phyloP scores from a whole-genome alignment of 805 yeast species.

The Candida orba region DNA sequence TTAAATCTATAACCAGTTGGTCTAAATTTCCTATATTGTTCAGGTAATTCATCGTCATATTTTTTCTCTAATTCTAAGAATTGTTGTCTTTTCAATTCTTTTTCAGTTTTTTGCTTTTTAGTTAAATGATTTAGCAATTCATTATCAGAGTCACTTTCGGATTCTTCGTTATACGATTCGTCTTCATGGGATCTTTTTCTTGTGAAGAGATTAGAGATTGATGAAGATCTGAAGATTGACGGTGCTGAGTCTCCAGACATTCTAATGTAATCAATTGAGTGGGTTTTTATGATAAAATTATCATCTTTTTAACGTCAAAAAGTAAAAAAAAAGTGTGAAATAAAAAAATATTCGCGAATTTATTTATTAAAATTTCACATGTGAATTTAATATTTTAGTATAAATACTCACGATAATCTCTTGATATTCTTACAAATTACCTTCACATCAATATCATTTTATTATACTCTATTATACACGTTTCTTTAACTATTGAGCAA shows the following conservation, averaged over 20 bases:
- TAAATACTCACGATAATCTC: too few species aligned
- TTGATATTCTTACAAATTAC: too few species aligned
- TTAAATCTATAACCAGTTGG: constrained; percentile 76
- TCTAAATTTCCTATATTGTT: constrained; percentile 64
- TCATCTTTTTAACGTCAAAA: too few species aligned
- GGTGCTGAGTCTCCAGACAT: not conserved
- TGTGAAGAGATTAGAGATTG: constrained; percentile 5
- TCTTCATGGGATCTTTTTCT: constrained; percentile 5
- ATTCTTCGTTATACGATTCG: constrained; percentile 1
- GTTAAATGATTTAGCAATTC: constrained; percentile 5
- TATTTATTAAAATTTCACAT: not conserved
- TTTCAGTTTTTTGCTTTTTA: constrained; percentile 21
- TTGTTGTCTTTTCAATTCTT: constrained; percentile 19
- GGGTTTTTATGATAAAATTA: too few species aligned
- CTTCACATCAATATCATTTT: too few species aligned
- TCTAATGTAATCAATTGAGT: too few species aligned
- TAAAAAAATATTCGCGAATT: too few species aligned
- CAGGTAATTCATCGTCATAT: constrained; percentile 60
- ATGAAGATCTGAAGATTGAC: constrained; percentile 7
- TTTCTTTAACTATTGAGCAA: too few species aligned
- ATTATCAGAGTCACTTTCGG: constrained; percentile 1
- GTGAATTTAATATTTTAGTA: not conserved
- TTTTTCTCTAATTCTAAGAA: constrained; percentile 43
- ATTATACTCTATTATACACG: too few species aligned
- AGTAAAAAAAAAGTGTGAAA: too few species aligned